phyloP scores from a whole-genome alignment of 148 eudicot species.

The Drosera capensis region DNA sequence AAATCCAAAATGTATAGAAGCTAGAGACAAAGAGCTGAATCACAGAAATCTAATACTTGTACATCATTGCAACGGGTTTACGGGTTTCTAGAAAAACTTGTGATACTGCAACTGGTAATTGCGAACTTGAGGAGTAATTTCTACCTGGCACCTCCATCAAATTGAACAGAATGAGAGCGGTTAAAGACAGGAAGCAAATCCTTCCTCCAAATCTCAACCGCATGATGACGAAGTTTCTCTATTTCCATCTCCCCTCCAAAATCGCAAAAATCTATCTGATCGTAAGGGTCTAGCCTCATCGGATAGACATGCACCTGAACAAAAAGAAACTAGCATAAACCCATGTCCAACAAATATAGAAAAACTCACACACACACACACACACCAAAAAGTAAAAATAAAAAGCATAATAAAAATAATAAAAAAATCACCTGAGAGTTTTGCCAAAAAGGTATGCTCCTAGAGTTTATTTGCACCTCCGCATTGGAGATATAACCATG shows the following conservation, averaged over 20 bases:
- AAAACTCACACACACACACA: neutral
- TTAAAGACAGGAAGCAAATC: constrained; percentile 32
- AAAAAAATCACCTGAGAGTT: constrained; percentile 27
- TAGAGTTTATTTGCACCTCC: constrained; percentile 25
- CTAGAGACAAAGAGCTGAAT: too few species aligned
- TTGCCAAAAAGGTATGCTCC: constrained; percentile 27
- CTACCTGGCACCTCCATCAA: constrained; percentile 10
- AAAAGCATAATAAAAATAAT: too few species aligned
- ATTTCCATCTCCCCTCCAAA: constrained; percentile 24
- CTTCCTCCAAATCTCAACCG: constrained; percentile 24
- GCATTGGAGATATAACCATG: constrained; percentile 25
- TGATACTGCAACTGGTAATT: neutral
- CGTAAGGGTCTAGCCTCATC: constrained; percentile 10
- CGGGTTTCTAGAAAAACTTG: neutral
- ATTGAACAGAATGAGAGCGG: constrained; percentile 17
- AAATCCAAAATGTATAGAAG: too few species aligned
- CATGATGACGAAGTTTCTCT: constrained; percentile 14
- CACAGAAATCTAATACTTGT: too few species aligned
- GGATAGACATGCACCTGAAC: constrained; percentile 19
- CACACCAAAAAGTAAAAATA: too few species aligned
- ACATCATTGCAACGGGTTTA: too few species aligned
- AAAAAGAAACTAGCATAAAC: constrained; percentile 3
- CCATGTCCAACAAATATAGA: constrained; percentile 2
- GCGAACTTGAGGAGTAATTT: constrained; percentile 1
- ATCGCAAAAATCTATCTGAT: constrained; percentile 7